phyloP scores from a whole-genome alignment of 495 filamentous ascomycete species.

The Talaromyces liani region DNA sequence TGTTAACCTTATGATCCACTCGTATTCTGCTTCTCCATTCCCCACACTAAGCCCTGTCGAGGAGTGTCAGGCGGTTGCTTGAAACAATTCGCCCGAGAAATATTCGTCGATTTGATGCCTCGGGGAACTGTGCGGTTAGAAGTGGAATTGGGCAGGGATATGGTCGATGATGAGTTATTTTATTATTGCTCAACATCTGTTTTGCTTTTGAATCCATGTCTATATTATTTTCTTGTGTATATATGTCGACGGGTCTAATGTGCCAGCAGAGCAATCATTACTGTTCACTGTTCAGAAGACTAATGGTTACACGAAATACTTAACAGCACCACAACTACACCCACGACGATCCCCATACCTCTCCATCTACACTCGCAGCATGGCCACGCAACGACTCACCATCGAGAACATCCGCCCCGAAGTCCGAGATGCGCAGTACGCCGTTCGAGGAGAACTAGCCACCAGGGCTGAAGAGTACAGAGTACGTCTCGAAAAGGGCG shows the following conservation, averaged over 20 bases:
- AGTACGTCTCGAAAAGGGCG: conserved; percentile 52
- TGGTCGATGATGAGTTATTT: not conserved
- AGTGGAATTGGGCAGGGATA: not conserved
- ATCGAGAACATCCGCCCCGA: conserved; percentile 88
- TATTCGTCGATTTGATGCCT: not conserved
- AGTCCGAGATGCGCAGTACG: conserved; percentile 81
- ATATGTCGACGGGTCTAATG: not conserved
- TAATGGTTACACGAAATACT: not conserved
- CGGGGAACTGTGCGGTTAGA: not conserved
- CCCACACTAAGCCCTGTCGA: conserved; percentile 8
- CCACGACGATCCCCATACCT: not conserved
- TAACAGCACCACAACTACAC: not conserved
- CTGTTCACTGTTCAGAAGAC: not conserved
- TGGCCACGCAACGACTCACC: conserved; percentile 63
- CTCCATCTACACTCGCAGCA: conserved; percentile 32
- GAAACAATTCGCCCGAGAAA: conserved; percentile 1
- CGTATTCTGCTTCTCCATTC: conserved; percentile 3
- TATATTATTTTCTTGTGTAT: not conserved
- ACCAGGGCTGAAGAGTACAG: conserved; percentile 85
- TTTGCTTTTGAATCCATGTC: not conserved
- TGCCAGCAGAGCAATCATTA: not conserved
- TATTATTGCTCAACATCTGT: not conserved
- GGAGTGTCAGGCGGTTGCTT: not conserved
- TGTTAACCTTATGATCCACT: not conserved
- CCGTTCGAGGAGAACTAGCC: conserved; percentile 91